Evolutionary conservation across 2,329 filamentous ascomycete genomes (phyloP).

Genomic region (Alternaria triticimaculans): DNA sequence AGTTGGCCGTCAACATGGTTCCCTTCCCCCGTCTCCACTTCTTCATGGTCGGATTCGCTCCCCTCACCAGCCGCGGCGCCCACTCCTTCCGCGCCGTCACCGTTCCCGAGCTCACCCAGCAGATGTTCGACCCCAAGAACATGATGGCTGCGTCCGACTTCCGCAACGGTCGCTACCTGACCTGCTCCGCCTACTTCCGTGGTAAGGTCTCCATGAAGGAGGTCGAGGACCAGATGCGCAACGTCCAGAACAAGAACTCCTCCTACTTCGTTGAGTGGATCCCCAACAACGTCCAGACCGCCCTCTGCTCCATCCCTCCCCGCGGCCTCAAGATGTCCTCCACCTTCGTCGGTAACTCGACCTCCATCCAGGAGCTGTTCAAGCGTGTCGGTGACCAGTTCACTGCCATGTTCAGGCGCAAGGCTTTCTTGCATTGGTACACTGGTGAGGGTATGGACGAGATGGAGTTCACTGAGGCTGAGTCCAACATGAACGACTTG

Average conservation of each 20-base stretch:
- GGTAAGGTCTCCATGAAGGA: slow-evolving; percentile 99
- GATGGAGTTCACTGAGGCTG: slow-evolving; percentile 99
- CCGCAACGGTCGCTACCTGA: slow-evolving; percentile 99
- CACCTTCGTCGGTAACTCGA: slow-evolving; percentile 99
- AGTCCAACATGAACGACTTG: slow-evolving; percentile 99
- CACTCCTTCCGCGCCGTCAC: slow-evolving; percentile 97
- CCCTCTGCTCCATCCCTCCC: slow-evolving; percentile 97
- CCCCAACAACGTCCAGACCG: slow-evolving; percentile 99
- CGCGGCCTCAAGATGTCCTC: slow-evolving; percentile 99
- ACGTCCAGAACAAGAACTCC: slow-evolving; percentile 99
- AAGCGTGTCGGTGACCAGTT: slow-evolving; percentile 99
- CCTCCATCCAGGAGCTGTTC: slow-evolving; percentile 99
- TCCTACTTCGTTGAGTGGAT: slow-evolving; percentile 99
- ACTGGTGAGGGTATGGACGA: slow-evolving; percentile 99
- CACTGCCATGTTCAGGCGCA: slow-evolving; percentile 99
- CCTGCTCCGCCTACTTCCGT: slow-evolving; percentile 99
- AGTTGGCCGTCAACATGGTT: slow-evolving; percentile 99
- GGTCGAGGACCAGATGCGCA: slow-evolving; percentile 99
- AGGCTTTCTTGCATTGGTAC: slow-evolving; percentile 99
- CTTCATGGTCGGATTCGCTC: slow-evolving; percentile 99
- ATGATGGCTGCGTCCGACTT: slow-evolving; percentile 99
- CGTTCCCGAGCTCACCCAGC: slow-evolving; percentile 98
- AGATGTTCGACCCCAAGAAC: slow-evolving; percentile 99
- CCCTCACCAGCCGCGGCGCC: slow-evolving; percentile 90
- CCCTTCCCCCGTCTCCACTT: slow-evolving; percentile 99